These are phyloP conservation scores for Hypomyces perniciosus DNA, from an alignment of 2,329 filamentous ascomycete genomes.

Conservation along the genomic window DNA sequence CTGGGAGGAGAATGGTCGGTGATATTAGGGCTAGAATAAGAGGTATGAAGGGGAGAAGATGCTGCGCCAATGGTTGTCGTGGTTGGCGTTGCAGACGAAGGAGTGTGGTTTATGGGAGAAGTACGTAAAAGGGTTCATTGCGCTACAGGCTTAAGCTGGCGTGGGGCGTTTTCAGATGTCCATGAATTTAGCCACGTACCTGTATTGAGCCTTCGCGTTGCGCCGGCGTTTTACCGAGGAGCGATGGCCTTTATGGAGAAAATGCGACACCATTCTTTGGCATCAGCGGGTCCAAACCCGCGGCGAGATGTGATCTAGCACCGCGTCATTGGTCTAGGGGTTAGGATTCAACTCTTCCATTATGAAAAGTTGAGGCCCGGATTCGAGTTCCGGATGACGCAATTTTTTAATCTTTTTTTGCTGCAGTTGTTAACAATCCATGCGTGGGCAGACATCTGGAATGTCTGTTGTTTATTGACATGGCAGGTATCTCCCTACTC, in stretches of 20 bases:
- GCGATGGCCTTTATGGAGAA: background rate
- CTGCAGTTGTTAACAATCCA: too few species aligned
- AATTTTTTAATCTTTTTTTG: background rate
- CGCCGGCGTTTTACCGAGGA: conserved; percentile 1
- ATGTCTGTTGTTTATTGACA: too few species aligned
- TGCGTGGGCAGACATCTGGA: too few species aligned
- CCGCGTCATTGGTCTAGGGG: conserved; percentile 12
- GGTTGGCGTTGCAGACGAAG: background rate
- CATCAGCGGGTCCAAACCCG: background rate
- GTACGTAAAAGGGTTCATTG: conserved; percentile 2
- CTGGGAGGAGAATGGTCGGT: background rate
- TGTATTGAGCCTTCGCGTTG: background rate
- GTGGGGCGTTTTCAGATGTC: conserved; percentile 9
- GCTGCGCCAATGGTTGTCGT: conserved; percentile 1
- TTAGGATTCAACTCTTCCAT: conserved; percentile 14
- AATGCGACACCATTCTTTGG: background rate
- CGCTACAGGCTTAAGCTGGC: conserved; percentile 3
- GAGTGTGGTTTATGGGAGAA: too few species aligned
- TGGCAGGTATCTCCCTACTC: too few species aligned
- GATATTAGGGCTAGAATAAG: background rate
- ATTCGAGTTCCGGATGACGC: conserved; percentile 14
- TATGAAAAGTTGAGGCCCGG: conserved; percentile 12
- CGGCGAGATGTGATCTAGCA: background rate
- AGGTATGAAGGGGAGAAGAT: background rate
- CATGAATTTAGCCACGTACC: conserved; percentile 10